Base-by-base conservation (phyloP, 2,329 filamentous ascomycete genomes). In the Gliomastix tumulicola region DNA sequence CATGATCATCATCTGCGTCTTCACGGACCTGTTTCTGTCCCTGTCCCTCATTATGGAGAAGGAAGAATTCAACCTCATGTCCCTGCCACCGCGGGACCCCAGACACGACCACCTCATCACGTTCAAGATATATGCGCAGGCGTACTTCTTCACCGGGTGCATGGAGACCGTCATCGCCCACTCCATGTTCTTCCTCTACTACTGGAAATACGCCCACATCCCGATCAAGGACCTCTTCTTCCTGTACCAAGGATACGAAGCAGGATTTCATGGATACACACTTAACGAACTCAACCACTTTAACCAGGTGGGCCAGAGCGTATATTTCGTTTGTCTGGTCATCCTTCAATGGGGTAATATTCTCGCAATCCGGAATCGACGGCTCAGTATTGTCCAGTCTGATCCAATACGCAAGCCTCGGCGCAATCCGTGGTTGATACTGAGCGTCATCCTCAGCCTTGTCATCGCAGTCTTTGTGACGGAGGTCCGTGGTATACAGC, bases 1-100 rank as follows among this genome's bases (percentile, higher is more conserved):
- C 30, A 76, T 76, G 71, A 74, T 74, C 44, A 70, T 74, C 42
- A 73, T 74, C 35, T 75, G 70, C 38, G 67, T 74, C 41, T 74
- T 74, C 41, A 74, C 69, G 11, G 70, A 74, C 46, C 53, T 73
- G 0, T 74, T 74, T 53, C 52, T 70, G 3, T 67, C 66, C 1
- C 50, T 74, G 0, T 66, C 67, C 0, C 53, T 74, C 3, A 71
- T 74, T 41, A 73, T 73, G 69, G 71, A 75, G 36, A 69, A 70
- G 44, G 67, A 71, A 35, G 71, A 75, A 36, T 73, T 71, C 37
- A 69, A 74, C 36, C 59, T 75, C 1, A 55, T 75, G 15, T 63
- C 59, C 4, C 57, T 71, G 1, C 68, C 68, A 3, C 71, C 71
- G 0, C 66, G 71, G 9, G 64, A 72, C 44, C 64, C 65, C 40